A percentile compares a stretch with the other conserved stretches of the same genome.
Evolutionary conservation across 2,329 filamentous ascomycete species (phyloP).

Genomic region (Calycina marina): DNA sequence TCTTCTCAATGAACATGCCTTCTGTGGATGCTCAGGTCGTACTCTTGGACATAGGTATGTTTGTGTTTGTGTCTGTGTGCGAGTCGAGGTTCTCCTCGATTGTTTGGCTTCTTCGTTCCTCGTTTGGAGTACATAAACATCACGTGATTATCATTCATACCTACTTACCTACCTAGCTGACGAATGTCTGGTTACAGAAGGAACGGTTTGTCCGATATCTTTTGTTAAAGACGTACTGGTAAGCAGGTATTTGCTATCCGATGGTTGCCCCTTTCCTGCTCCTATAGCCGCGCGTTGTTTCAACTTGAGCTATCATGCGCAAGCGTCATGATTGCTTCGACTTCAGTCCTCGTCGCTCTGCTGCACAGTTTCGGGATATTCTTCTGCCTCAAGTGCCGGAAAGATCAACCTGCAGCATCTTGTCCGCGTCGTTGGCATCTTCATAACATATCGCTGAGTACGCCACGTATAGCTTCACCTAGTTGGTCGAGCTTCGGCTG

Average conservation of each 20-base stretch:
- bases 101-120: too few species aligned
- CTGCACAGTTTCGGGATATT: not conserved
- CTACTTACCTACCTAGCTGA: not conserved
- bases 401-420: not conserved
- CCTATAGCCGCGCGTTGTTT: too few species aligned
- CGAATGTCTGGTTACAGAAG: constrained; percentile 37
- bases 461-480: constrained; percentile 1
- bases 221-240: constrained; percentile 76
- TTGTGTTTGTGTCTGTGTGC: constrained; percentile 2
- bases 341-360: not conserved
- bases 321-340: too few species aligned
- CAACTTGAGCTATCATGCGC: too few species aligned
- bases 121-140: too few species aligned
- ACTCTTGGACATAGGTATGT: constrained; percentile 23
- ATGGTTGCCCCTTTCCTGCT: constrained; percentile 10
- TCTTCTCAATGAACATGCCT: too few species aligned
- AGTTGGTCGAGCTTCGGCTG: not conserved
- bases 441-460: too few species aligned
- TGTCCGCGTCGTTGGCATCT: too few species aligned
- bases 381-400: constrained; percentile 1
- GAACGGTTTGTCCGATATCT: constrained; percentile 69
- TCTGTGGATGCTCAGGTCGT: constrained; percentile 11
- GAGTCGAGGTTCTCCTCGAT: too few species aligned
- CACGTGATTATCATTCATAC: too few species aligned
- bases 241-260: constrained; percentile 34